These are phyloP conservation scores for Raffaelea arxii DNA, from an alignment of 2,329 filamentous ascomycete species.

Conservation along the genomic window DNA sequence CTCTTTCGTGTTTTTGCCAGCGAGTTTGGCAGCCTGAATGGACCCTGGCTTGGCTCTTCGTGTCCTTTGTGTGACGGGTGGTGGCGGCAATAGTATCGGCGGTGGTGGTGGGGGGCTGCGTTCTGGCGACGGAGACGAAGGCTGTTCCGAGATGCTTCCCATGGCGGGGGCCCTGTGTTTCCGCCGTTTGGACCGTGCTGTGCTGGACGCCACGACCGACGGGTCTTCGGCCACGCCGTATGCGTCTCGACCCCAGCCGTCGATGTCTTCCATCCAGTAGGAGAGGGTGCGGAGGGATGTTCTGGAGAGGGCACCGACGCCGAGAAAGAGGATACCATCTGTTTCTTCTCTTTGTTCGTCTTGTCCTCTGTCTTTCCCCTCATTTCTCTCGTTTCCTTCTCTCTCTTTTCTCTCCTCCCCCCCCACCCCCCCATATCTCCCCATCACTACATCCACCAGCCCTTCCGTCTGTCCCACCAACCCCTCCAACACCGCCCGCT, in stretches of 20 bases:
- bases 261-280: slow-evolving; percentile 83
- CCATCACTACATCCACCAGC: slow-evolving; percentile 78
- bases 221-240: slow-evolving; percentile 81
- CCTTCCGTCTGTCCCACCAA: slow-evolving; percentile 71
- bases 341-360: slow-evolving; percentile 1
- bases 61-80: slow-evolving; percentile 14
- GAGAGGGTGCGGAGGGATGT: slow-evolving; percentile 63
- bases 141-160: slow-evolving; percentile 9
- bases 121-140: background rate
- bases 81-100: slow-evolving; percentile 11
- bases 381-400: slow-evolving; percentile 11
- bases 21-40: too few relatives aligned
- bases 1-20: too few relatives aligned
- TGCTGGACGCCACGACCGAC: slow-evolving; percentile 46
- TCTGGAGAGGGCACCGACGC: slow-evolving; percentile 62
- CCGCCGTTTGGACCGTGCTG: background rate
- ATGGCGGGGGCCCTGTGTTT: slow-evolving; percentile 16
- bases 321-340: slow-evolving; percentile 77
- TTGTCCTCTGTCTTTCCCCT: background rate
- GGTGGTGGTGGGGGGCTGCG: background rate
- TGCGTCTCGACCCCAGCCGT: slow-evolving; percentile 70
- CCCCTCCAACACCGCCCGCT: slow-evolving; percentile 88
- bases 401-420: slow-evolving; percentile 4
- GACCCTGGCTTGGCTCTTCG: slow-evolving; percentile 6
- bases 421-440: slow-evolving; percentile 56